phyloP scores from a whole-genome alignment of 2,329 filamentous ascomycete species.

The Xylariaceae sp. region DNA sequence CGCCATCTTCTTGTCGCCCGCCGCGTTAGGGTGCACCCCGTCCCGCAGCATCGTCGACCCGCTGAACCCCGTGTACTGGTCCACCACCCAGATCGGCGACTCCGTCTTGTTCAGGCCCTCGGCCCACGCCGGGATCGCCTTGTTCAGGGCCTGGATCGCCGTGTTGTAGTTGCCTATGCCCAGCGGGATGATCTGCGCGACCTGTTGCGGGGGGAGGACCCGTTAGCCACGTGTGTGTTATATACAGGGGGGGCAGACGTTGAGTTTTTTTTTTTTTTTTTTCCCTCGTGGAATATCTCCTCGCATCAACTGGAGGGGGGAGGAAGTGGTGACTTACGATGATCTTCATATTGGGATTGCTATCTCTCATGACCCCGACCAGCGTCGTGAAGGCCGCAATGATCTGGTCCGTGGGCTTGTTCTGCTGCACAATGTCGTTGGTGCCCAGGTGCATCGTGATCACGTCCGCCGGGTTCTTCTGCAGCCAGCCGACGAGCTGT shows the following conservation, averaged over 20 bases:
- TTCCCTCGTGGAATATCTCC: no score
- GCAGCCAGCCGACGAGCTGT: slow-evolving; percentile 39
- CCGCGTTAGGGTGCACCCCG: slow-evolving; percentile 35
- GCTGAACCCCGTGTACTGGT: slow-evolving; percentile 36
- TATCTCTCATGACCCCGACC: slow-evolving; percentile 32
- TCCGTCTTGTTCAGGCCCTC: slow-evolving; percentile 32
- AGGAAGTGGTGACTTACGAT: no score
- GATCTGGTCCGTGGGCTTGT: slow-evolving; percentile 32
- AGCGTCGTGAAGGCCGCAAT: slow-evolving; percentile 37
- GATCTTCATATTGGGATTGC: slow-evolving; percentile 38
- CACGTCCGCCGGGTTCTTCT: slow-evolving; percentile 37
- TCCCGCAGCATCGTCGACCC: slow-evolving; percentile 29
- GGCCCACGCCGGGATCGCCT: slow-evolving; percentile 34
- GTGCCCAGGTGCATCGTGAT: slow-evolving; percentile 43
- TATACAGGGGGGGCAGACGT: no score
- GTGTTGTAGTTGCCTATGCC: slow-evolving; percentile 30
- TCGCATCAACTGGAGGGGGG: no score
- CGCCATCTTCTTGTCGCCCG: slow-evolving; percentile 37
- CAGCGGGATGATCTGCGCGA: slow-evolving; percentile 37
- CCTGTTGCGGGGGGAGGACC: slow-evolving; percentile 18
- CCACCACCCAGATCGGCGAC: slow-evolving; percentile 37
- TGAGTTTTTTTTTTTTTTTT: no score
- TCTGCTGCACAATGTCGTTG: slow-evolving; percentile 39
- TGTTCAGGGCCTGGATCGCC: slow-evolving; percentile 34
- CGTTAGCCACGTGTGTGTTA: not conserved